Conservation (phyloP, 305 asterid species). For the Nicotiana rustica region DNA sequence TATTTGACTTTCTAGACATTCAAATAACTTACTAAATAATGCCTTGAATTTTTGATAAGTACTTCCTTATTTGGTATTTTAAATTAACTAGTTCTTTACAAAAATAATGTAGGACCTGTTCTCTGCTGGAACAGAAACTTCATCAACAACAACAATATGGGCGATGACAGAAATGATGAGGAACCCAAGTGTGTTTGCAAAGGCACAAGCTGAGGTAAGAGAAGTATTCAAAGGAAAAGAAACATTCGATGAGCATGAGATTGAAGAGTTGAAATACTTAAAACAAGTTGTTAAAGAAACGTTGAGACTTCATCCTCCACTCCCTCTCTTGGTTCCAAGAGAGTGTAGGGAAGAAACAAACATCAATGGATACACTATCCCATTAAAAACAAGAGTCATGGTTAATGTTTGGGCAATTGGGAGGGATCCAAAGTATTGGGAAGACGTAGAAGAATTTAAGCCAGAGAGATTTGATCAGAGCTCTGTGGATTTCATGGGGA, state of each 20-base stretch:
- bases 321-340: constrained; percentile 29
- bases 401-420: constrained; percentile 30
- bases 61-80: not conserved
- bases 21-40: not conserved
- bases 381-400: constrained; percentile 29
- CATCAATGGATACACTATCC: constrained; percentile 32
- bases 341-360: constrained; percentile 22
- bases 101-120: constrained; percentile 27
- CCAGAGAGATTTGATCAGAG: constrained; percentile 32
- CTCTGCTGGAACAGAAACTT: constrained; percentile 35
- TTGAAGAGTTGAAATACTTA: constrained; percentile 33
- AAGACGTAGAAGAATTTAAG: constrained; percentile 3
- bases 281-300: constrained; percentile 39
- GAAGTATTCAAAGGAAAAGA: not conserved
- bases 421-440: constrained; percentile 30
- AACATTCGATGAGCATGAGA: not conserved
- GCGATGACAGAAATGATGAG: constrained; percentile 37
- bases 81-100: not conserved
- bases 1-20: not conserved
- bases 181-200: constrained; percentile 29
- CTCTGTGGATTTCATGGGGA: constrained; percentile 28
- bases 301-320: constrained; percentile 26
- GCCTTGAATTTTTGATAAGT: not conserved
- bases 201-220: constrained; percentile 39
- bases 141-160: constrained; percentile 31